phyloP scores from a whole-genome alignment of 106 monocot species.

The Amphibolis antarctica region DNA sequence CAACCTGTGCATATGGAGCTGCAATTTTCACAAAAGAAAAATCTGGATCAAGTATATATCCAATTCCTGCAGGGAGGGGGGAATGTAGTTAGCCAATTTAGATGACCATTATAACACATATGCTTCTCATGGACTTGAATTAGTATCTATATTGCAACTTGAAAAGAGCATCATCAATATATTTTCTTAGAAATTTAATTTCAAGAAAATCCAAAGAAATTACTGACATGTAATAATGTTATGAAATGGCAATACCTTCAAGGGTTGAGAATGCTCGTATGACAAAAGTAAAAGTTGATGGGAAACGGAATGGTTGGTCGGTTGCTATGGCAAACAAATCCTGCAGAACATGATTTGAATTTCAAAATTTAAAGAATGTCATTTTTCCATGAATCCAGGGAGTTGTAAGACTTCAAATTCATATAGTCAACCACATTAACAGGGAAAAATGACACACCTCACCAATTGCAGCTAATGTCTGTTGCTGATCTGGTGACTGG shows the following conservation, averaged over 20 bases:
- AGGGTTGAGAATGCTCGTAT: conserved; percentile 88
- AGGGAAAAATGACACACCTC: conserved; percentile 36
- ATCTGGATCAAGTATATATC: conserved; percentile 75
- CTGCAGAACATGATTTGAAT: conserved; percentile 31
- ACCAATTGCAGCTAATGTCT: conserved; percentile 90
- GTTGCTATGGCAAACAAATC: conserved; percentile 95
- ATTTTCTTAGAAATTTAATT: background rate
- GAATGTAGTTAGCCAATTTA: background rate
- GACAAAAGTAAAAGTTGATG: conserved; percentile 88
- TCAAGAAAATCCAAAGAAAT: background rate
- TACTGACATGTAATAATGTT: background rate
- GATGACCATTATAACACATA: background rate
- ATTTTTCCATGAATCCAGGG: background rate
- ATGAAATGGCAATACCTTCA: conserved; percentile 46
- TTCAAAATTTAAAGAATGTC: background rate
- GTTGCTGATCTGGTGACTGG: conserved; percentile 70
- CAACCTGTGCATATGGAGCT: conserved; percentile 87
- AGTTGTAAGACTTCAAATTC: too few relatives aligned
- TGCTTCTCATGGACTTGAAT: too few relatives aligned
- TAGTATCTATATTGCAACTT: too few relatives aligned
- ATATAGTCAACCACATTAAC: too few relatives aligned
- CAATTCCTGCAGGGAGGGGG: conserved; percentile 49
- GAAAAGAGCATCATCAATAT: too few relatives aligned
- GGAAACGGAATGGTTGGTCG: conserved; percentile 89
- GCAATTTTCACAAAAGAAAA: conserved; percentile 95